A percentile compares a stretch with the other conserved stretches of the same genome.
Evolutionary conservation across 352 stramenopile species (phyloP).

Genomic region (Globisporangium orthogonon): DNA sequence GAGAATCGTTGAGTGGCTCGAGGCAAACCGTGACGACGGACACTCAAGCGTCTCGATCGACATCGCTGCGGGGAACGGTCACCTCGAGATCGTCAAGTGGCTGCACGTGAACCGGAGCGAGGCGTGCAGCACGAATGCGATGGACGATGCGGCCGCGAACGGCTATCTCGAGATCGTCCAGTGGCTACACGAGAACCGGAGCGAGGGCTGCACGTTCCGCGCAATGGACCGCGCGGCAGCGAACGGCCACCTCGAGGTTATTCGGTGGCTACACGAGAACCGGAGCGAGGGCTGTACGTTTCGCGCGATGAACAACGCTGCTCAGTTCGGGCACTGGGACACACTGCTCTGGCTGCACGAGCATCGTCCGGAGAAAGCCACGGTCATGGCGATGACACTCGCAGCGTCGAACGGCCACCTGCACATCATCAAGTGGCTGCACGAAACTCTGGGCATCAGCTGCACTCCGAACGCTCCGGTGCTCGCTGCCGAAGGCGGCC

Average conservation of each 20-base stretch:
- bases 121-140: conserved; percentile 2
- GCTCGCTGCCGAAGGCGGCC: conserved; percentile 2
- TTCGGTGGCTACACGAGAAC: conserved; percentile 7
- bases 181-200: conserved; percentile 1
- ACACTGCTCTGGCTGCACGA: conserved; percentile 5
- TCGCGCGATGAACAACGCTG: conserved; percentile 8
- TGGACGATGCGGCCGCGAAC: conserved; percentile 8
- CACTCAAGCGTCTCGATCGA: not conserved
- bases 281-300: conserved; percentile 8
- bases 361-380: not conserved
- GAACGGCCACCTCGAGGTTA: conserved; percentile 1
- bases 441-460: not conserved
- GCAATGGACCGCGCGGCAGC: not conserved
- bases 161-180: conserved; percentile 1
- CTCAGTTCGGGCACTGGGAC: not conserved
- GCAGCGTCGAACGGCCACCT: conserved; percentile 4
- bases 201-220: not conserved
- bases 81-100: conserved; percentile 10
- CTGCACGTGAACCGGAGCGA: conserved; percentile 4
- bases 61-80: conserved; percentile 1
- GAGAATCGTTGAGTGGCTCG: conserved; percentile 2
- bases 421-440: conserved; percentile 2
- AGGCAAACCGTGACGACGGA: not conserved
- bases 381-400: not conserved
- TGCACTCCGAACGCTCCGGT: not conserved